phyloP scores from a whole-genome alignment of 257 asterid genomes.

The Solanum okadae region DNA sequence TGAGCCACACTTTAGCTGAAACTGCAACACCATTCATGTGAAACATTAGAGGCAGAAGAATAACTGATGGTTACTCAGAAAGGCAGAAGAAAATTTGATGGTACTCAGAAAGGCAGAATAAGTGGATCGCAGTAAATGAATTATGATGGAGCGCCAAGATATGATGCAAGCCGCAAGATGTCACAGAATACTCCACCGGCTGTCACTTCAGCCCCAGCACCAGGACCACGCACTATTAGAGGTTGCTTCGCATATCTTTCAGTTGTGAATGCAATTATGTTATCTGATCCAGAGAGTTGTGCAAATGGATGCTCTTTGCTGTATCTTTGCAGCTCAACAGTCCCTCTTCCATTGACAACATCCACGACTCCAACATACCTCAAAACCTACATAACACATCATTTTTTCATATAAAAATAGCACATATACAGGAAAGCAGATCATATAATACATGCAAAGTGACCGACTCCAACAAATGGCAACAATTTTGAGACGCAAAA shows the following conservation, averaged over 20 bases:
- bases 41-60: neutral
- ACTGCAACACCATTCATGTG: neutral
- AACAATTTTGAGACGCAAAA: neutral
- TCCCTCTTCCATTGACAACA: constrained; percentile 68
- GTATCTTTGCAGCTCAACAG: constrained; percentile 67
- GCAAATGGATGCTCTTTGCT: constrained; percentile 89
- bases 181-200: constrained; percentile 98
- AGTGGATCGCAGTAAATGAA: neutral
- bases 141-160: constrained; percentile 96
- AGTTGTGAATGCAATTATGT: constrained; percentile 92
- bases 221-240: constrained; percentile 91
- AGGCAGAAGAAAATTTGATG: neutral
- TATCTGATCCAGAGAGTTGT: constrained; percentile 92
- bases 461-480: neutral
- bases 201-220: constrained; percentile 98
- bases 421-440: neutral
- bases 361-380: constrained; percentile 97
- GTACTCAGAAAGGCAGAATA: neutral
- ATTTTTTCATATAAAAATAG: neutral
- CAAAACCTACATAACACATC: constrained; percentile 52
- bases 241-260: constrained; percentile 90
- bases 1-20: neutral
- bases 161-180: constrained; percentile 87
- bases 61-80: neutral
- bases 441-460: neutral